Conservation (phyloP, 2,329 filamentous ascomycete species). For the Botrytis tulipae region DNA sequence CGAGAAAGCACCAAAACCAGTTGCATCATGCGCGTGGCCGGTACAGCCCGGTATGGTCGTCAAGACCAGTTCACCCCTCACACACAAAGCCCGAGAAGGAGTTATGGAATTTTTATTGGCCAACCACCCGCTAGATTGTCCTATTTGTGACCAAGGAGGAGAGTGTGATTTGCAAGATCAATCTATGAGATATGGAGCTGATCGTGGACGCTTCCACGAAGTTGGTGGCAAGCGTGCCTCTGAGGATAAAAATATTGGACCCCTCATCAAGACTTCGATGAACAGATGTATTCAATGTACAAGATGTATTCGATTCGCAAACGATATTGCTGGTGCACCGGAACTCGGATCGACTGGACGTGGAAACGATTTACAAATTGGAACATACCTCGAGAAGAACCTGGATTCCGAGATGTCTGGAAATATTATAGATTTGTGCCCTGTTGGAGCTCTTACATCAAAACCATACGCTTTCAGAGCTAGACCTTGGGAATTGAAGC, state of each 20-base stretch:
- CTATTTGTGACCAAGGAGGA: slow-evolving; percentile 97
- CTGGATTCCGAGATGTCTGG: slow-evolving; percentile 93
- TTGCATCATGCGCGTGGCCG: slow-evolving; percentile 97
- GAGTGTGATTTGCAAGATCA: slow-evolving; percentile 99
- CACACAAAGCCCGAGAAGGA: slow-evolving; percentile 96
- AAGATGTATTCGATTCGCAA: slow-evolving; percentile 94
- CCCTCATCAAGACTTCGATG: slow-evolving; percentile 98
- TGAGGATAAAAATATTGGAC: slow-evolving; percentile 99
- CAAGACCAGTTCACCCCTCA: slow-evolving; percentile 93
- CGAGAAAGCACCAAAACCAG: slow-evolving; percentile 91
- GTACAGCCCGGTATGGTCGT: slow-evolving; percentile 99
- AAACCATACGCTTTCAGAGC: slow-evolving; percentile 98
- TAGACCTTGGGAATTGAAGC: slow-evolving; percentile 94
- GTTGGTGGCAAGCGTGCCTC: slow-evolving; percentile 93
- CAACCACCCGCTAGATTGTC: slow-evolving; percentile 94
- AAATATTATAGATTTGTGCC: slow-evolving; percentile 97
- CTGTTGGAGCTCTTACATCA: slow-evolving; percentile 91
- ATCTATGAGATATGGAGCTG: slow-evolving; percentile 97
- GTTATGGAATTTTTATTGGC: slow-evolving; percentile 98
- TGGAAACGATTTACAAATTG: slow-evolving; percentile 97
- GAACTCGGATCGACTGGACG: slow-evolving; percentile 92
- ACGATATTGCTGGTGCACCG: slow-evolving; percentile 92
- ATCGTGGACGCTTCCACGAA: slow-evolving; percentile 96
- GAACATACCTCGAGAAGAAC: slow-evolving; percentile 93
- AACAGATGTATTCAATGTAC: slow-evolving; percentile 99